Base-by-base conservation (phyloP, 2,329 filamentous ascomycete species). In the Pleurostoma richardsiae region DNA sequence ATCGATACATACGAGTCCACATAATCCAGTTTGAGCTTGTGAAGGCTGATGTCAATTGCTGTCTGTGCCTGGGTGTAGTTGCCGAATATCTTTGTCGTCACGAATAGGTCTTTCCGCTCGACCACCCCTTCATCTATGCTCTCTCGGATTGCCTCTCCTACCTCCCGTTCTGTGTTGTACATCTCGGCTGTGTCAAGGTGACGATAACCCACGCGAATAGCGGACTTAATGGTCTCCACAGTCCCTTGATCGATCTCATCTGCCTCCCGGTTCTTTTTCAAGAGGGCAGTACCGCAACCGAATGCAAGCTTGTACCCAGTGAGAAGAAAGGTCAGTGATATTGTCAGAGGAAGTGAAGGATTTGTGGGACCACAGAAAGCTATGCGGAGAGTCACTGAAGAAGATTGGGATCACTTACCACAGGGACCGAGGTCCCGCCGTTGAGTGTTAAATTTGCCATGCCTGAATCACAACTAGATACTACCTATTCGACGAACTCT, bases 11-110 rank as follows among this genome's bases (percentile, higher is more conserved):
- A 48, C 42, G 44, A 31, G 58, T 88, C 83, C 7, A 88, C 73
- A 57, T 88, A 86, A 49, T 83, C 78, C 27, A 85, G 66, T n/a
- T 74, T 71, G 10, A 88, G 74, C 52, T 77, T 82, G 62, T 75
- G 65, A 29, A 88, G 73, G 1, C 79, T 82, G 49, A 71, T 60
- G 10, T 77, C 61, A 50, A 87, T 71, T 5, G 78, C 74, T 53
- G 74, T 71, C 10, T 63, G 56, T 52, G 64, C 44, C 31, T 52
- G 40, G 6, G 44, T 44, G 10, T 42, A 41, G 10, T 43, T 40
- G 26, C 47, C 46, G 19, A 45, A 42, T 8, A n/a, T 8, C 40
- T 52, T 52, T 30, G 49, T 44, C 33, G 48, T 40, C 43, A 50
- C n/a, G 27, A 49, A 52, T 30, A 52, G 49, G 33, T 43, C 31